Evolutionary conservation across 306 rosid genomes (phyloP), one percentile per base, ranked within the genome.

Genomic region (Macrotyloma uniflorum): DNA sequence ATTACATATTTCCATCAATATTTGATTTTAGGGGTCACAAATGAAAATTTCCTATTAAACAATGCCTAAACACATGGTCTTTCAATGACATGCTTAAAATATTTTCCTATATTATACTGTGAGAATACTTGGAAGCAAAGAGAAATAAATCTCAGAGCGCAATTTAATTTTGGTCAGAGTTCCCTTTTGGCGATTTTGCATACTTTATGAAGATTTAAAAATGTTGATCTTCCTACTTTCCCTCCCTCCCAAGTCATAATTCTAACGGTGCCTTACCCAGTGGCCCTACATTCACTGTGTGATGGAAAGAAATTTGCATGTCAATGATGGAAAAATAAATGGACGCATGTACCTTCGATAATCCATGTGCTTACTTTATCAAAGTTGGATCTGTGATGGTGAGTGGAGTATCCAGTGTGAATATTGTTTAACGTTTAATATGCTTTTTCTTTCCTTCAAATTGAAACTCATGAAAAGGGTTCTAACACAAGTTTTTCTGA

Each of bases 281-380:
- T 49, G 88, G 75, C 68, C 89, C 89, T 85, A 87, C 84, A 69
- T 68, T 15, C 84, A 83, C 81, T 73, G 59, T 72, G 77, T 36
- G 69, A 82, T 35, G 43, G 13, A 53, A 80, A 66, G 58, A 82
- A 81, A 74, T 24, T 83, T 72, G 85, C 83, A 83, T 77, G 86
- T 83, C 85, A 88, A 87, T 77, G 86, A 86, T 85, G 78, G 53
- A 78, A 73, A 70, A 66, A 42, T 30, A 64, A 69, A 75, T 74
- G 66, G 58, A 83, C 68, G 86, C 85, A 79, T 88, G 88, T 83
- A 86, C 75, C 55, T 63, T 75, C 11, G 3, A 5, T 40, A 16
- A 42, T 62, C 42, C 8, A 85, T 86, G 61, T 57, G 84, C 74
- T 55, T 54, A 66, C 85, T 81, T 85, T 81, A 73, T 77, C 71